Percentiles rank a stretch among this genome's conserved stretches.
Conservation (phyloP, 257 asterid genomes). For the Mitragyna speciosa region DNA sequence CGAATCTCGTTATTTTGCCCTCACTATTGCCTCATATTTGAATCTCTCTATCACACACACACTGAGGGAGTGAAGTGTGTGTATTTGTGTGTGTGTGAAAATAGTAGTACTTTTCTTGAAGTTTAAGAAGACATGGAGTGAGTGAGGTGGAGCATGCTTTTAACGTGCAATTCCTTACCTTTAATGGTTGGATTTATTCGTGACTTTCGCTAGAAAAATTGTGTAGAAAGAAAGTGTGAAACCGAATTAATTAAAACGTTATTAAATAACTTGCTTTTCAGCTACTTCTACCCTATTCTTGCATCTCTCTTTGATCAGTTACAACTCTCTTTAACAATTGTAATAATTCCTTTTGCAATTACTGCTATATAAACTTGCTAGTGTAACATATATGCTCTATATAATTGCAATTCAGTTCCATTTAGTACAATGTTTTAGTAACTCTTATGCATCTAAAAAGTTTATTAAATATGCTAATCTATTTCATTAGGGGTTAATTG, state of each 20-base stretch:
- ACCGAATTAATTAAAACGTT: slow-evolving; percentile 21
- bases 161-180: slow-evolving; percentile 58
- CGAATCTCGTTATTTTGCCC: slow-evolving; percentile 48
- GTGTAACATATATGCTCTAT: not conserved
- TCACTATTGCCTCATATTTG: slow-evolving; percentile 12
- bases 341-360: not conserved
- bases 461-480: not conserved
- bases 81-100: no score
- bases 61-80: not conserved
- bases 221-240: slow-evolving; percentile 11
- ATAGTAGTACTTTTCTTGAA: slow-evolving; percentile 46
- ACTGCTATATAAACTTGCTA: not conserved
- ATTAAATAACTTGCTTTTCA: slow-evolving; percentile 29
- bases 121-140: slow-evolving; percentile 49
- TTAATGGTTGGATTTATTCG: slow-evolving; percentile 41
- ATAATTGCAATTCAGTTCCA: not conserved
- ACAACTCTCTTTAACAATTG: not conserved
- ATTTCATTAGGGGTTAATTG: not conserved
- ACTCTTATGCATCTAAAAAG: not conserved
- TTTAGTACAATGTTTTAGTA: not conserved
- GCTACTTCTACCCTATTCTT: slow-evolving; percentile 15
- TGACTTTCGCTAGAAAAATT: slow-evolving; percentile 48
- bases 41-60: slow-evolving; percentile 3
- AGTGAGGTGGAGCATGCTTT: slow-evolving; percentile 58
- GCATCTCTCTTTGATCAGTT: not conserved